These are phyloP conservation scores for Flaveria trinervia DNA, from an alignment of 129 eudicot species.

Conservation along the genomic window DNA sequence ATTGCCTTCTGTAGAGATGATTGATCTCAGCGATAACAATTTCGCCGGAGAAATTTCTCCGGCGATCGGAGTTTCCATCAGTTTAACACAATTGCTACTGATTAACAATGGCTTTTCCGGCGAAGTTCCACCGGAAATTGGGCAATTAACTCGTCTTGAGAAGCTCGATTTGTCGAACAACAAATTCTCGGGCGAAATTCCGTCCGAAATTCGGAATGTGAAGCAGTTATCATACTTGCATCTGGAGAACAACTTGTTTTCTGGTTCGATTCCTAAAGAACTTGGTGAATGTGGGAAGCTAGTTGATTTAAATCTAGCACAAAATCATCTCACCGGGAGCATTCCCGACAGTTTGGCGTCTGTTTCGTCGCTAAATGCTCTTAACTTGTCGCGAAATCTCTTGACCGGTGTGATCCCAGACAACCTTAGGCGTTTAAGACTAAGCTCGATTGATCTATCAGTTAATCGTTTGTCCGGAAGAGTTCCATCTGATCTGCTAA, in stretches of 20 bases:
- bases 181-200: slow-evolving; percentile 71
- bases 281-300: slow-evolving; percentile 63
- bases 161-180: slow-evolving; percentile 66
- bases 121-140: slow-evolving; percentile 64
- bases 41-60: slow-evolving; percentile 65
- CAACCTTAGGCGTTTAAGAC: slow-evolving; percentile 50
- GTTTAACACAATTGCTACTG: slow-evolving; percentile 56
- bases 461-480: slow-evolving; percentile 65
- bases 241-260: slow-evolving; percentile 56
- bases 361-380: slow-evolving; percentile 64
- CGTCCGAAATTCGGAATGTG: slow-evolving; percentile 47
- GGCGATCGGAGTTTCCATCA: slow-evolving; percentile 45
- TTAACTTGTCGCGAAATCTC: slow-evolving; percentile 68
- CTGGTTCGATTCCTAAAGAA: slow-evolving; percentile 76
- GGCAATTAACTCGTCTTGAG: slow-evolving; percentile 52
- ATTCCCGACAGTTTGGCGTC: slow-evolving; percentile 55
- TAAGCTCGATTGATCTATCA: slow-evolving; percentile 75
- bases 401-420: slow-evolving; percentile 68
- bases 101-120: slow-evolving; percentile 69
- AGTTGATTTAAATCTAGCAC: slow-evolving; percentile 72
- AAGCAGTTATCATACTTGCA: slow-evolving; percentile 66
- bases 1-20: slow-evolving; percentile 55
- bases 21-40: slow-evolving; percentile 76
- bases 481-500: slow-evolving; percentile 57
- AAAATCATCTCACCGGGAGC: slow-evolving; percentile 54